These are phyloP conservation scores for Maudiozyma serrabonitensis DNA, from an alignment of 805 yeast species.

Conservation along the genomic window DNA sequence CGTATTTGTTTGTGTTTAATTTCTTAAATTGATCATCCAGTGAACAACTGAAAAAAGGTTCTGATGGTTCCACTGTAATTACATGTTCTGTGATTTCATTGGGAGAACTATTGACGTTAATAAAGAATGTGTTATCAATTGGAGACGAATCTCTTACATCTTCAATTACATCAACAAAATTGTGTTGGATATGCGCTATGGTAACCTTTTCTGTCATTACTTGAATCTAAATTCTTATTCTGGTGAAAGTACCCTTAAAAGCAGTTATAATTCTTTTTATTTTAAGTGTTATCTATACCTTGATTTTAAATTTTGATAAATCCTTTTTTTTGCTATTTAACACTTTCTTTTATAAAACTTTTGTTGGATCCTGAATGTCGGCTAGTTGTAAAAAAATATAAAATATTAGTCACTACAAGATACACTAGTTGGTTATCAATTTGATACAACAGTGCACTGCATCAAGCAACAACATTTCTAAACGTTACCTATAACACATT, in stretches of 20 bases:
- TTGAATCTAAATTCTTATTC: not conserved
- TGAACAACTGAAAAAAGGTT: conserved; percentile 9
- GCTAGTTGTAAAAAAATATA: too few species aligned
- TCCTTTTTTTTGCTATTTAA: not conserved
- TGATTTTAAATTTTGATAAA: not conserved
- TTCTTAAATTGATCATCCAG: conserved; percentile 8
- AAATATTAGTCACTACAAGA: too few species aligned
- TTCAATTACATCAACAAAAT: conserved; percentile 35
- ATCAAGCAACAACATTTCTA: too few species aligned
- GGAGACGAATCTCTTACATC: conserved; percentile 28
- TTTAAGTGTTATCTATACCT: too few species aligned
- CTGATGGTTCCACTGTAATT: conserved; percentile 19
- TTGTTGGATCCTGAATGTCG: too few species aligned
- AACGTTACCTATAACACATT: too few species aligned
- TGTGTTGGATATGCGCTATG: conserved; percentile 33
- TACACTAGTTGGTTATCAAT: too few species aligned
- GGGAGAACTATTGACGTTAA: conserved; percentile 27
- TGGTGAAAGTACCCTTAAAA: too few species aligned
- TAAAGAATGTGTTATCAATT: conserved; percentile 27
- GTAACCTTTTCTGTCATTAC: not conserved
- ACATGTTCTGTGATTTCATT: conserved; percentile 23
- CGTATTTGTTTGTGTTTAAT: conserved; percentile 5
- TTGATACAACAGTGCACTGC: too few species aligned
- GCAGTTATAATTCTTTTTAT: too few species aligned
- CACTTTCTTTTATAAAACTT: too few species aligned